A percentile compares a stretch with the other conserved stretches of the same genome.
phyloP scores from a whole-genome alignment of 495 filamentous ascomycete genomes.

The Aspergillus coremiiformis region DNA sequence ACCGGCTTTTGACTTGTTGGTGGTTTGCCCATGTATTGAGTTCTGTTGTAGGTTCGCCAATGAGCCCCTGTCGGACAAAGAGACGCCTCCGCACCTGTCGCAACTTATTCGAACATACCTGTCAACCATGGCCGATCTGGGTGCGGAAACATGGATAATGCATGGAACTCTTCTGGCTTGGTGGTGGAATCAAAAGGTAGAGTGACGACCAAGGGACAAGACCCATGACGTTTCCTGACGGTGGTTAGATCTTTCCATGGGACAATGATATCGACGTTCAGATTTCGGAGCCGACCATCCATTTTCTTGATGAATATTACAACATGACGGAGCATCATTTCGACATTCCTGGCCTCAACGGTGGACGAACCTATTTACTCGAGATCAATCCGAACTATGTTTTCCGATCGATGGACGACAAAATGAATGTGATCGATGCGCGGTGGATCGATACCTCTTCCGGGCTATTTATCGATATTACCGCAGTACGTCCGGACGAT shows the following conservation, averaged over 20 bases:
- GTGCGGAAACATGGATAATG: slow-evolving; percentile 57
- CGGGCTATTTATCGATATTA: slow-evolving; percentile 59
- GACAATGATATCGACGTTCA: slow-evolving; percentile 57
- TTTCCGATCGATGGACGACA: slow-evolving; percentile 38
- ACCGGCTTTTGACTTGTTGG: not conserved
- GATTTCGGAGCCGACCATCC: slow-evolving; percentile 47
- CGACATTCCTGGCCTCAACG: slow-evolving; percentile 34
- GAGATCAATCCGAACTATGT: slow-evolving; percentile 55
- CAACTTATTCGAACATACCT: slow-evolving; percentile 51
- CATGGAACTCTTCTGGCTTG: slow-evolving; percentile 54
- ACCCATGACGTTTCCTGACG: slow-evolving; percentile 2
- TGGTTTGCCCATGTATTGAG: not conserved
- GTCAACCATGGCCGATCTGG: slow-evolving; percentile 46
- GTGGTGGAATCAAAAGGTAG: slow-evolving; percentile 56
- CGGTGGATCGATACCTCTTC: slow-evolving; percentile 56
- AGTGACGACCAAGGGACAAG: not conserved
- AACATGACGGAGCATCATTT: slow-evolving; percentile 57
- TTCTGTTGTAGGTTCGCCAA: slow-evolving; percentile 41
- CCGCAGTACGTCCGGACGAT: slow-evolving; percentile 44
- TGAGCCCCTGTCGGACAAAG: slow-evolving; percentile 34
- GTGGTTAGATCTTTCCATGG: slow-evolving; percentile 50
- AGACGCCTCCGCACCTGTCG: slow-evolving; percentile 41
- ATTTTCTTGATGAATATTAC: slow-evolving; percentile 51
- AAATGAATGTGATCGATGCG: slow-evolving; percentile 52
- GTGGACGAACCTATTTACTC: slow-evolving; percentile 45